Conservation (phyloP, 192 early-diverging fungal genomes). For the Geranomyces michiganensis region DNA sequence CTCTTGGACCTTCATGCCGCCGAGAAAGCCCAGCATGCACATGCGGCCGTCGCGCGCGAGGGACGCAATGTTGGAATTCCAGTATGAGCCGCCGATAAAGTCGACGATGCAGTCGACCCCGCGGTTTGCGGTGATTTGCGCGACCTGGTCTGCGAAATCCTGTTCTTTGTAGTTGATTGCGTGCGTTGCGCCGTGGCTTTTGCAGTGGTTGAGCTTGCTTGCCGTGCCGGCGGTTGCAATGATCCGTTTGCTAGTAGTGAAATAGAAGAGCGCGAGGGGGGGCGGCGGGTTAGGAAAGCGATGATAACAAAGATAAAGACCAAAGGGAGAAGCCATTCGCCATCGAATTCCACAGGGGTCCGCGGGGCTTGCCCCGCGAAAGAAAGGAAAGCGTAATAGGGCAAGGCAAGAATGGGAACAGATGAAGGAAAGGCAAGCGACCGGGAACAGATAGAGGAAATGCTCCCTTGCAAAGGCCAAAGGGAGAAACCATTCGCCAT, state of each 20-base stretch:
- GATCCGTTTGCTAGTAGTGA: constrained; percentile 48
- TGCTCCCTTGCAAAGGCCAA: too few species aligned
- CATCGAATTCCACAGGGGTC: too few species aligned
- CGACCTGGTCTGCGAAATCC: constrained; percentile 64
- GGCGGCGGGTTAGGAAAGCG: too few species aligned
- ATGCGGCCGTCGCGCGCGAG: constrained; percentile 84
- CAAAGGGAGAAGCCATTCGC: too few species aligned
- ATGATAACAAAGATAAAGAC: too few species aligned
- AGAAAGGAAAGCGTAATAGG: too few species aligned
- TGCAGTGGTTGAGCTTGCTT: constrained; percentile 72
- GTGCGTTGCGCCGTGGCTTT: constrained; percentile 74
- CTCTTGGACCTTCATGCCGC: constrained; percentile 57
- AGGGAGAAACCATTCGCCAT: too few species aligned
- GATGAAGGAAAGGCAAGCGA: too few species aligned
- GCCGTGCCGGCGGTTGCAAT: constrained; percentile 82
- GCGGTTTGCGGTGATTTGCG: constrained; percentile 67
- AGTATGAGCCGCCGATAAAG: constrained; percentile 70
- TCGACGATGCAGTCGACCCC: constrained; percentile 85
- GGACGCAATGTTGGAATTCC: constrained; percentile 48
- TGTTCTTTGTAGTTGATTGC: constrained; percentile 78
- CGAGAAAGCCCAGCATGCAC: constrained; percentile 81
- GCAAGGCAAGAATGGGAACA: too few species aligned
- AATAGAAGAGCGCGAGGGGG: constrained; percentile 5
- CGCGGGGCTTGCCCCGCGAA: too few species aligned
- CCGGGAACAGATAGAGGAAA: too few species aligned